A percentile compares a stretch with the other conserved stretches of the same genome.
These are phyloP conservation scores for Quercus cerris DNA, from an alignment of 306 rosid species.

Conservation along the genomic window DNA sequence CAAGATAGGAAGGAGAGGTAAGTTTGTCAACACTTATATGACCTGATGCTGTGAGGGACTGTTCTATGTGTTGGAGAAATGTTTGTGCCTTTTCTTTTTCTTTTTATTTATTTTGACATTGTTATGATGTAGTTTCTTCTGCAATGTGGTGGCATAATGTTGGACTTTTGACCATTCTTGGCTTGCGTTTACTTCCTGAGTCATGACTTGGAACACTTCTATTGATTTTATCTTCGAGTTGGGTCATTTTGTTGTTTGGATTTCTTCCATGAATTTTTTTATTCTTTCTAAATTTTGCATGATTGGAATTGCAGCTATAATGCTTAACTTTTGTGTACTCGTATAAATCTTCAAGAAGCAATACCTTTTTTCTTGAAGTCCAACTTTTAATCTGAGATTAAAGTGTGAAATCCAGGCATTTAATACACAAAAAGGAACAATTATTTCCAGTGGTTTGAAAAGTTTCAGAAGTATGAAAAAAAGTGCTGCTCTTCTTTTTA, in stretches of 20 bases:
- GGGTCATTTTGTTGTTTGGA: neutral
- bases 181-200: neutral
- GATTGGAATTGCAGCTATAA: neutral
- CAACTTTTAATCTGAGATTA: neutral
- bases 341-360: neutral
- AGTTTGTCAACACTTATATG: neutral
- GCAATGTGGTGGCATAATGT: neutral
- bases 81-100: neutral
- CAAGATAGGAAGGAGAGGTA: constrained; percentile 92
- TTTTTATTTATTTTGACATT: neutral
- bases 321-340: neutral
- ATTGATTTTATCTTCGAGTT: neutral
- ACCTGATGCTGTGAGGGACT: neutral
- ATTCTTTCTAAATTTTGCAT: neutral
- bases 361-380: neutral
- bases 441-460: neutral
- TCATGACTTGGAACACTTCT: neutral
- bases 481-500: neutral
- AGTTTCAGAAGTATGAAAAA: neutral
- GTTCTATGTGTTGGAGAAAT: neutral
- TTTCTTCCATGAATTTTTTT: neutral
- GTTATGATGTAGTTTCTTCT: neutral
- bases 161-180: neutral
- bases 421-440: neutral
- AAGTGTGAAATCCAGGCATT: neutral